phyloP scores from a whole-genome alignment of 306 rosid species.

The Pyrus bretschneideri region DNA sequence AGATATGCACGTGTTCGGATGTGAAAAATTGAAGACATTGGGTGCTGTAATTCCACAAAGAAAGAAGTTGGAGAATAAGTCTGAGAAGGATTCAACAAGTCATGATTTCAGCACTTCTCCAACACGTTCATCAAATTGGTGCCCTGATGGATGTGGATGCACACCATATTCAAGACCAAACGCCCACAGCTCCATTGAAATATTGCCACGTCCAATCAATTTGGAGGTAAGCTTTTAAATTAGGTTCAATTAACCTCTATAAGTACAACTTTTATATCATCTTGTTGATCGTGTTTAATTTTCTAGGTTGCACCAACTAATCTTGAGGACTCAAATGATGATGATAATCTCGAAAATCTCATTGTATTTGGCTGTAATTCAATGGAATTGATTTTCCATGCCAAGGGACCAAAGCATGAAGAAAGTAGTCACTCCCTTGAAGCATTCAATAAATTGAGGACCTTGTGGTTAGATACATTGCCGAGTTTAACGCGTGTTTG shows the following conservation, averaged over 20 bases:
- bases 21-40: not conserved
- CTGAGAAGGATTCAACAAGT: not conserved
- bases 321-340: no score
- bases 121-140: no score
- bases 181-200: not conserved
- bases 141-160: not conserved
- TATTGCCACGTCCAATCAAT: not conserved
- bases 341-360: not conserved
- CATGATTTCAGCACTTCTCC: not conserved
- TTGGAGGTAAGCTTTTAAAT: not conserved
- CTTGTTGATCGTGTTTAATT: no score
- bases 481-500: no score
- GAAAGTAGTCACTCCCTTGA: no score
- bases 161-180: not conserved
- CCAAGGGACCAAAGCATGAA: no score
- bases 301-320: no score
- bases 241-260: no score
- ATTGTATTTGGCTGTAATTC: fast-evolving
- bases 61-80: not conserved
- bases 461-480: no score
- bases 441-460: no score
- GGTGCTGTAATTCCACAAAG: not conserved
- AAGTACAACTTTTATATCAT: no score
- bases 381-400: not conserved
- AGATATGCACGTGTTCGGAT: fast-evolving